Evolutionary conservation across 805 yeast genomes (phyloP), one percentile per base, ranked within the genome.

Genomic region (Kazachstania africana): DNA sequence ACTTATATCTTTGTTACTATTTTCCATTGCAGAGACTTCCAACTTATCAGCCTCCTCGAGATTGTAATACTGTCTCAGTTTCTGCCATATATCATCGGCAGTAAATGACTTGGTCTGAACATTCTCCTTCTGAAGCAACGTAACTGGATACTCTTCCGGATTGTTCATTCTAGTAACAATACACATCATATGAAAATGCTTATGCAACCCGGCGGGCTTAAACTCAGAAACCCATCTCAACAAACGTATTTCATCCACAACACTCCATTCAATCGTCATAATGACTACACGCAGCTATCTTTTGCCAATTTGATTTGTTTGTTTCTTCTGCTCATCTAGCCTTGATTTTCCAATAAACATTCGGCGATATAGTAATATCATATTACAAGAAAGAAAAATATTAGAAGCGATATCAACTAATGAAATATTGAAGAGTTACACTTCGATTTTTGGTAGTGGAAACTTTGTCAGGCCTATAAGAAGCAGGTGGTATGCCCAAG

Each of bases 401-500:
- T n/a, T n/a, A n/a, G n/a, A n/a, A n/a, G n/a, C n/a, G n/a, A n/a
- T n/a, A n/a, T n/a, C n/a, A n/a, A n/a, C n/a, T n/a, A n/a, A n/a
- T n/a, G n/a, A n/a, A n/a, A n/a, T n/a, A n/a, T n/a, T n/a, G n/a
- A n/a, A n/a, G n/a, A n/a, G n/a, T n/a, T n/a, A n/a, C n/a, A n/a
- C n/a, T n/a, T n/a, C n/a, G n/a, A n/a, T n/a, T n/a, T n/a, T n/a
- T n/a, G n/a, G n/a, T n/a, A n/a, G n/a, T n/a, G n/a, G n/a, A n/a
- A n/a, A n/a, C n/a, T n/a, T n/a, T n/a, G n/a, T n/a, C n/a, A n/a
- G n/a, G n/a, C n/a, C n/a, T n/a, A n/a, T n/a, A n/a, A n/a, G n/a
- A n/a, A n/a, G n/a, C n/a, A n/a, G n/a, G n/a, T n/a, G n/a, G 14
- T 23, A 75, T 75, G 82, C 78, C 81, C 35, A 70, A 77, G 57